These are phyloP conservation scores for Aspergillus taichungensis DNA, from an alignment of 495 filamentous ascomycete genomes.

Conservation along the genomic window DNA sequence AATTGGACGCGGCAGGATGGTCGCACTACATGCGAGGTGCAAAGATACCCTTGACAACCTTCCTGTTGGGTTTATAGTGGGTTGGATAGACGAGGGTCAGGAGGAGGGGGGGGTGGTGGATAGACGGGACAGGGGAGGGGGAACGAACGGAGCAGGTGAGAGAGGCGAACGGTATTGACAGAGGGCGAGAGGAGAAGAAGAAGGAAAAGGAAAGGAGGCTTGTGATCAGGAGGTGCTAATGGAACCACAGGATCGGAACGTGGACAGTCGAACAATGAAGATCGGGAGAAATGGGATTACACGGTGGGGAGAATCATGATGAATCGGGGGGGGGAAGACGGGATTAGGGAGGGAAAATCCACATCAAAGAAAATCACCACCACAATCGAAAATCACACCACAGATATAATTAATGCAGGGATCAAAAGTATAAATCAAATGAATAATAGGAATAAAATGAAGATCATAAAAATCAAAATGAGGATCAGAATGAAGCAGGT, in stretches of 20 bases:
- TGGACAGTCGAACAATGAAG: too few species aligned
- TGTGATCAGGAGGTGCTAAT: too few species aligned
- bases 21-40: constrained; percentile 10
- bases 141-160: constrained; percentile 1
- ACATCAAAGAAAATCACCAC: neutral
- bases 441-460: constrained; percentile 2
- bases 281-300: too few species aligned
- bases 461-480: constrained; percentile 3
- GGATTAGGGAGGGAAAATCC: neutral
- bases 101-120: neutral
- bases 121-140: neutral
- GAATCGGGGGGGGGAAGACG: too few species aligned
- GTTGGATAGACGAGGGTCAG: neutral
- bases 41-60: constrained; percentile 2
- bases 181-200: neutral
- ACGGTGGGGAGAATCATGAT: too few species aligned
- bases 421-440: constrained; percentile 5
- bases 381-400: neutral
- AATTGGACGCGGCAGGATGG: constrained; percentile 6
- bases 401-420: constrained; percentile 2
- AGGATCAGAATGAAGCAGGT: constrained; percentile 4
- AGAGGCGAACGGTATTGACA: constrained; percentile 1
- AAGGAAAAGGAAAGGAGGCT: too few species aligned
- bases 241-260: too few species aligned
- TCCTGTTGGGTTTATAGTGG: constrained; percentile 7